These are phyloP conservation scores for Suillus weaverae DNA, from an alignment of 768 basidiomycete species.

Conservation along the genomic window DNA sequence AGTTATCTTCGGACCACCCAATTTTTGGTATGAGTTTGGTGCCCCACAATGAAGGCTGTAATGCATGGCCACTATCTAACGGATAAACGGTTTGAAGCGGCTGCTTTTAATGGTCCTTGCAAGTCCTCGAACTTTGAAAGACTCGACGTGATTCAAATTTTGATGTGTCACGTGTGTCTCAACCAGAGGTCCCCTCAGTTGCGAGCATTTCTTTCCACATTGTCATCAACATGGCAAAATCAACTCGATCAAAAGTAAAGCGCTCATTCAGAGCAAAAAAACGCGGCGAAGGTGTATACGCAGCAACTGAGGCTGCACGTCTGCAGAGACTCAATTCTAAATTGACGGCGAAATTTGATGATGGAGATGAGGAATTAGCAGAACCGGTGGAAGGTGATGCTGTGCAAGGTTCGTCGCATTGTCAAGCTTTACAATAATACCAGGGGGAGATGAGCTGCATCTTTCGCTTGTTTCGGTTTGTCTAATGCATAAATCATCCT, in stretches of 20 bases:
- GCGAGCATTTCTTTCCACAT: not conserved
- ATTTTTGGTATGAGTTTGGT: not conserved
- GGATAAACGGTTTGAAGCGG: not conserved
- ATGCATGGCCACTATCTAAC: not conserved
- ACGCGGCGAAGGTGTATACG: conserved; percentile 72
- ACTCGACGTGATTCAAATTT: no score
- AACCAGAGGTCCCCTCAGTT: not conserved
- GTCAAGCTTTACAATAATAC: conserved; percentile 14
- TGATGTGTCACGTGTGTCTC: not conserved
- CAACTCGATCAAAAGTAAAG: conserved; percentile 78
- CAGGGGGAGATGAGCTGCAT: not conserved
- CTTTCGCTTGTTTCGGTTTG: not conserved
- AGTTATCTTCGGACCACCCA: not conserved
- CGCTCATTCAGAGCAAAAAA: conserved; percentile 77
- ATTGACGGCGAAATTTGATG: conserved; percentile 49
- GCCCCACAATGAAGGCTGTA: not conserved
- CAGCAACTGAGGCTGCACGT: conserved; percentile 75
- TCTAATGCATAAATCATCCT: not conserved
- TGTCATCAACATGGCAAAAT: conserved; percentile 68
- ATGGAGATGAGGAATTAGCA: conserved; percentile 30
- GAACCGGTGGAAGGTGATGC: conserved; percentile 29
- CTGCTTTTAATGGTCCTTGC: not conserved
- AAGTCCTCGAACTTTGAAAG: not conserved
- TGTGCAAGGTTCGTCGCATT: conserved; percentile 58
- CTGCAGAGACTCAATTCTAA: conserved; percentile 70